Evolutionary conservation across 1,284 basidiomycete genomes (phyloP), one percentile per base, ranked within the genome.

Genomic region (Ceraceosorus guamensis): DNA sequence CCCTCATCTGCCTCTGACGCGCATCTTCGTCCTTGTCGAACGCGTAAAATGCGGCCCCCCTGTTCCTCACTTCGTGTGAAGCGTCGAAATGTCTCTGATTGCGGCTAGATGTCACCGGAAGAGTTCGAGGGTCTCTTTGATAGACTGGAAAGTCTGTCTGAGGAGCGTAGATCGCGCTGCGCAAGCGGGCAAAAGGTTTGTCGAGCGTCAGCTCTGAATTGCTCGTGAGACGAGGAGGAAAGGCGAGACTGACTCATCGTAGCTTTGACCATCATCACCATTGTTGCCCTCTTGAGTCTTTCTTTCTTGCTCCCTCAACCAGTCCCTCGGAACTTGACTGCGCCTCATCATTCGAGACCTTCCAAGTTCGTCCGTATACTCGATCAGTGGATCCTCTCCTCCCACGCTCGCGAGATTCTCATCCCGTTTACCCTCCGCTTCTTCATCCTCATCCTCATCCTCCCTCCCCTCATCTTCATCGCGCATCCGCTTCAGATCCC

Each of bases 321-420:
- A 77, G 52, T 86, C 77, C 44, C 86, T 81, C 37, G 89, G 89
- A 0, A 91, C 82, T 67, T 89, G 85, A 10, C 87, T 89, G 24
- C 82, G 80, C 48, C 80, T 82, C n/a, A 82, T 82, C 4, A 81
- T 86, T 56, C 87, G 80, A 37, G 83, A 68, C 24, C 89, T 83
- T 30, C 89, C 89, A 68, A 88, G 87, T 68, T 91, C 89, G 66
- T 91, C 89, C 67, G 85, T 83, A 62, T 87, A 89, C 72, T 91
- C 88, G 13, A 90, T 80, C 39, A 89, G 78, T 10, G 87, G 87
- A 67, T 90, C 88, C 56, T 84, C 81, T 35, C 64, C 54, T 16
- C 24, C 52, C 8, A 8, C 37, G 37, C 8, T n/a, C 8, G 37
- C 8, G 8, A n/a, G 37, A 8, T 8, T 8, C 37, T 8, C 37